These are phyloP conservation scores for Ogataea paraovalis DNA, from an alignment of 805 yeast genomes.

Conservation along the genomic window DNA sequence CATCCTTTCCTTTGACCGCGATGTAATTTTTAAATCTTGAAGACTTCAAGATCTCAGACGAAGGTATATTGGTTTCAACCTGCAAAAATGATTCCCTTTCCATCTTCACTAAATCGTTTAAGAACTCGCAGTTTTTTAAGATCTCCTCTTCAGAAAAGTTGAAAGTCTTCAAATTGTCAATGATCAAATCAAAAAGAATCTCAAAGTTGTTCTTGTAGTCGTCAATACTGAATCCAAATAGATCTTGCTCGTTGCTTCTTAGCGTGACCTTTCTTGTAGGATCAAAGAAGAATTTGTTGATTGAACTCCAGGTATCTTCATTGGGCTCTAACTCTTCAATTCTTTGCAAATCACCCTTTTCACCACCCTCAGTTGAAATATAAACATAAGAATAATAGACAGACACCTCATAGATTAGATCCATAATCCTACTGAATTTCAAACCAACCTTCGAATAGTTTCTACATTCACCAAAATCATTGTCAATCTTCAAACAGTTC, in stretches of 20 bases:
- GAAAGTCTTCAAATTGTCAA: constrained; percentile 13
- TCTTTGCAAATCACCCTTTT: constrained; percentile 23
- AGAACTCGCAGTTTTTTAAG: constrained; percentile 16
- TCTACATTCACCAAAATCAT: constrained; percentile 64
- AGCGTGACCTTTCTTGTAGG: constrained; percentile 16
- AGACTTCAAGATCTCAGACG: constrained; percentile 1
- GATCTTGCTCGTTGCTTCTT: constrained; percentile 15
- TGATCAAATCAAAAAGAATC: constrained; percentile 19
- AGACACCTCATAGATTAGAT: constrained; percentile 42
- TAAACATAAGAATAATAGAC: constrained; percentile 35
- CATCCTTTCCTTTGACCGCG: constrained; percentile 1
- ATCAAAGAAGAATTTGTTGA: constrained; percentile 32
- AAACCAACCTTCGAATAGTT: constrained; percentile 48
- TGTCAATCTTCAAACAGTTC: constrained; percentile 72
- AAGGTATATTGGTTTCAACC: constrained; percentile 4
- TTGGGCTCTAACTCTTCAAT: constrained; percentile 36
- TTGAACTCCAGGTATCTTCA: constrained; percentile 38
- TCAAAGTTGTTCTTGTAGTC: constrained; percentile 24
- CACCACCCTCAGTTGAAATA: constrained; percentile 30
- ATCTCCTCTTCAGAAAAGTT: constrained; percentile 21
- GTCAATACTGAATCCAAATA: constrained; percentile 16
- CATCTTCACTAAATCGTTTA: constrained; percentile 20
- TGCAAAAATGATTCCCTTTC: constrained; percentile 22
- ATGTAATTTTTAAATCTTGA: constrained; percentile 9
- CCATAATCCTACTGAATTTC: constrained; percentile 39